Conservation (phyloP, 2,329 filamentous ascomycete genomes). For the Sodiomyces alkalinus region DNA sequence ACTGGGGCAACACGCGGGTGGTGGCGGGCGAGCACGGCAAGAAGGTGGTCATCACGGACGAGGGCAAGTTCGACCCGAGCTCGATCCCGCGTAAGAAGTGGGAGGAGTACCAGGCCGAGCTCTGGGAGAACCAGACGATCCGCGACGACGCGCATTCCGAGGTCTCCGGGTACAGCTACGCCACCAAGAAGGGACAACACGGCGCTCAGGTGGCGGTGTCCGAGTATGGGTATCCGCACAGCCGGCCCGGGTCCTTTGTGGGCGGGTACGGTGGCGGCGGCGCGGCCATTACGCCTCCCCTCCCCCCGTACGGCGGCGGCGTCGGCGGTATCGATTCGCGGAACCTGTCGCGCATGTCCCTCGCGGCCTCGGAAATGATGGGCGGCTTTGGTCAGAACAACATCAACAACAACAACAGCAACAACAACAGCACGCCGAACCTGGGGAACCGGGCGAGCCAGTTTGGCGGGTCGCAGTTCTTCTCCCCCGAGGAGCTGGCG, state of each 20-base stretch:
- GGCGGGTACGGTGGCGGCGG: constrained; percentile 19
- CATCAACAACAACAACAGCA: too few species aligned
- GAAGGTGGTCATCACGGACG: constrained; percentile 86
- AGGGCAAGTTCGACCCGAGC: constrained; percentile 90
- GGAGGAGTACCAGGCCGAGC: constrained; percentile 96
- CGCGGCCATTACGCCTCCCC: constrained; percentile 26
- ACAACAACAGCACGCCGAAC: too few species aligned
- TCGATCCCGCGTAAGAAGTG: constrained; percentile 96
- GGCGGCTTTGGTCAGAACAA: too few species aligned
- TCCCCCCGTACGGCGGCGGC: constrained; percentile 35
- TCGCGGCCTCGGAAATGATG: constrained; percentile 56
- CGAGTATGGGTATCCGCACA: constrained; percentile 52
- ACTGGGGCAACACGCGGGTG: constrained; percentile 96
- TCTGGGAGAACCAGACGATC: constrained; percentile 89
- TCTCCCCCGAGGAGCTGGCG: constrained; percentile 51
- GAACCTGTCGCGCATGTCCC: constrained; percentile 56
- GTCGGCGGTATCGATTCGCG: too few species aligned
- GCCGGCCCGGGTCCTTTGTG: constrained; percentile 40
- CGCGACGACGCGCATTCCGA: constrained; percentile 72
- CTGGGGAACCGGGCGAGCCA: constrained; percentile 45
- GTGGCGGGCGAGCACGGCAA: constrained; percentile 88
- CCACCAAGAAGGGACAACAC: constrained; percentile 69
- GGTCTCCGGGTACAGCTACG: constrained; percentile 86
- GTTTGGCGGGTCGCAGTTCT: constrained; percentile 43
- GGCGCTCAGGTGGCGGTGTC: constrained; percentile 30